Evolutionary conservation across 768 basidiomycete species (phyloP), one percentile per base, ranked within the genome.

Genomic region (Gloeostereum incarnatum): DNA sequence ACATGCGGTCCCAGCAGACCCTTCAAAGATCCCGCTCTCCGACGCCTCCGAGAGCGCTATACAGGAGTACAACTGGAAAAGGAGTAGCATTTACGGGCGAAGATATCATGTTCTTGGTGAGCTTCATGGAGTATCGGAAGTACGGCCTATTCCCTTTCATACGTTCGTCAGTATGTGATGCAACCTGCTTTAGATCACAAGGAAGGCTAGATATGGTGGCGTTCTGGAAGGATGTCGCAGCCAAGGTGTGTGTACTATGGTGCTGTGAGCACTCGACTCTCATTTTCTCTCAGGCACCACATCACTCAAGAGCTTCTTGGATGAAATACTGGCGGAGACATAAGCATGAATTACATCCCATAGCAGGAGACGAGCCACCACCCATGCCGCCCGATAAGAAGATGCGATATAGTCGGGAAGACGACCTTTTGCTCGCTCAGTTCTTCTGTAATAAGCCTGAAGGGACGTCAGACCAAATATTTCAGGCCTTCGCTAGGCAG

Each of bases 281-380:
- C 16, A 36, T 33, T 29, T 20, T 40, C 13, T 27, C 16, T 16
- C 49, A 86, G 82, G 87, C 87, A 0, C 88, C 88, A 0, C 88
- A 91, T 57, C 88, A 91, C 52, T 90, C 88, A 18, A 78, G 86
- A 25, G 88, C 88, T 33, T 91, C 88, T 5, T 91, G 88, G 88
- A 88, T 91, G 85, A 91, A 91, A 58, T 91, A 79, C 57, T 91
- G 86, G 75, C 72, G 88, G 11, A 67, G 88, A 39, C 88, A 91
- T 55, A 87, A 86, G 47, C 88, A 91, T 48, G 88, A 91, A 48
- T 61, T 88, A 25, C 69, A 80, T 36, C 73, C 72, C 40, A 63
- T 66, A 2, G 77, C 78, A n/a, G 65, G 60, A 1, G 81, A 82
- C 42, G 82, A 77, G 8, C 81, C 82, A 1, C 60, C 84, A 9